Evolutionary conservation across 257 asterid species (phyloP).

Genomic region (Osmanthus fragrans): DNA sequence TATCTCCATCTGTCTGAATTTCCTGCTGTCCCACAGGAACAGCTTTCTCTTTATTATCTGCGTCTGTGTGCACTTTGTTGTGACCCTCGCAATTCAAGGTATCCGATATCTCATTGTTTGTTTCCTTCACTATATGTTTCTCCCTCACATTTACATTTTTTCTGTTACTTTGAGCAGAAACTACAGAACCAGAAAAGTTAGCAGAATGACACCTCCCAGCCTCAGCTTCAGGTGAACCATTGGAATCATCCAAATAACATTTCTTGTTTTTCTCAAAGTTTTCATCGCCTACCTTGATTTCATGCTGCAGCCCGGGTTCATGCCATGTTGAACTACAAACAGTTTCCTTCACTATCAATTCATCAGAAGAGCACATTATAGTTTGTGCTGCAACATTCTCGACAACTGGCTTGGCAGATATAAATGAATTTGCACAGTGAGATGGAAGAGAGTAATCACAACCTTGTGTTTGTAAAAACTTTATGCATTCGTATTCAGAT

Average conservation of each 20-base stretch:
- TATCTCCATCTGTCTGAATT: slow-evolving; percentile 17
- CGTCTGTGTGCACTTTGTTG: slow-evolving; percentile 9
- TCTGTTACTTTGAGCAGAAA: slow-evolving; percentile 11
- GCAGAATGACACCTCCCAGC: slow-evolving; percentile 20
- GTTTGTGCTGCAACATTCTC: slow-evolving; percentile 31
- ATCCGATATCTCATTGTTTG: slow-evolving; percentile 22
- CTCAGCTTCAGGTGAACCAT: slow-evolving; percentile 30
- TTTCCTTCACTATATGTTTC: slow-evolving; percentile 27
- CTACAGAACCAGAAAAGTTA: background rate
- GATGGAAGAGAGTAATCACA: slow-evolving; percentile 24
- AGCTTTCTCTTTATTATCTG: background rate
- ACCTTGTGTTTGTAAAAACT: slow-evolving; percentile 3
- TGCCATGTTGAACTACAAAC: slow-evolving; percentile 25
- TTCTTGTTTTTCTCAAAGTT: slow-evolving; percentile 26
- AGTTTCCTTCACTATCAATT: slow-evolving; percentile 14
- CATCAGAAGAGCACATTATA: slow-evolving; percentile 17
- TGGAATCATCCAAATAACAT: slow-evolving; percentile 25
- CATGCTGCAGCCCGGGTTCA: slow-evolving; percentile 22
- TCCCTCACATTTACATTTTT: slow-evolving; percentile 30
- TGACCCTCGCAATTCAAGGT: slow-evolving; percentile 19
- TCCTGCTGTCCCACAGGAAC: slow-evolving; percentile 21
- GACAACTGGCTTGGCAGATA: slow-evolving; percentile 22
- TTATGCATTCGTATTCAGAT: slow-evolving; percentile 24
- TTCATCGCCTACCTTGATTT: slow-evolving; percentile 26
- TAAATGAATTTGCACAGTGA: slow-evolving; percentile 28